These are phyloP conservation scores for Mycena haematopus DNA, from an alignment of 768 basidiomycete species.

Conservation along the genomic window DNA sequence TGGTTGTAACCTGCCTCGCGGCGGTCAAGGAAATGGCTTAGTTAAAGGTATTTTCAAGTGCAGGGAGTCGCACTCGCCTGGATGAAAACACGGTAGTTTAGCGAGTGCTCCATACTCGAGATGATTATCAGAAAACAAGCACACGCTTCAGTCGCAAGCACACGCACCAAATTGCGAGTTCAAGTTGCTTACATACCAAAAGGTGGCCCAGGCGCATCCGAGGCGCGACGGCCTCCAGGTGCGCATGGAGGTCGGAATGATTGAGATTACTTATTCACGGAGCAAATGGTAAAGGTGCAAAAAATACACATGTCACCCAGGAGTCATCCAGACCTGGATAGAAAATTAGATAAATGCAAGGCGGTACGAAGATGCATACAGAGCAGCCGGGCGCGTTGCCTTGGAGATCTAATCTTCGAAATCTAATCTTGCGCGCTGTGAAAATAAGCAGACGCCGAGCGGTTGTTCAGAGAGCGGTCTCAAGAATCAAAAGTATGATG, in stretches of 20 bases:
- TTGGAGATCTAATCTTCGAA: not conserved
- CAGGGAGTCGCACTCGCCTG: not conserved
- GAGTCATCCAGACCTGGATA: not conserved
- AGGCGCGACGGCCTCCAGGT: not conserved
- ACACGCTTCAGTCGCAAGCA: no score
- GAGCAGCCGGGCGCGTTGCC: not conserved
- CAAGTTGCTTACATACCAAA: no score
- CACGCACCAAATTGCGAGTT: no score
- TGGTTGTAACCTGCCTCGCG: constrained; percentile 1
- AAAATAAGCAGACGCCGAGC: not conserved
- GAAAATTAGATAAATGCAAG: not conserved
- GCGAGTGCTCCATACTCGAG: not conserved
- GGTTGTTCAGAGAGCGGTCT: not conserved
- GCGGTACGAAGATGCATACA: not conserved
- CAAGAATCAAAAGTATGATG: not conserved
- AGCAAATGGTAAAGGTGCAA: not conserved
- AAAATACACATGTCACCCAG: not conserved
- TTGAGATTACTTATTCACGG: not conserved
- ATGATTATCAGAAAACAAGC: not conserved
- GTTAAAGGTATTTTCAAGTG: not conserved
- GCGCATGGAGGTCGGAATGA: not conserved
- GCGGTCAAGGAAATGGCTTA: not conserved
- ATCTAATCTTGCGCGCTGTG: not conserved
- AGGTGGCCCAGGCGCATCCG: not conserved
- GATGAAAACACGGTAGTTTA: not conserved